phyloP scores from a whole-genome alignment of 768 basidiomycete genomes.

The Saitozyma podzolica region DNA sequence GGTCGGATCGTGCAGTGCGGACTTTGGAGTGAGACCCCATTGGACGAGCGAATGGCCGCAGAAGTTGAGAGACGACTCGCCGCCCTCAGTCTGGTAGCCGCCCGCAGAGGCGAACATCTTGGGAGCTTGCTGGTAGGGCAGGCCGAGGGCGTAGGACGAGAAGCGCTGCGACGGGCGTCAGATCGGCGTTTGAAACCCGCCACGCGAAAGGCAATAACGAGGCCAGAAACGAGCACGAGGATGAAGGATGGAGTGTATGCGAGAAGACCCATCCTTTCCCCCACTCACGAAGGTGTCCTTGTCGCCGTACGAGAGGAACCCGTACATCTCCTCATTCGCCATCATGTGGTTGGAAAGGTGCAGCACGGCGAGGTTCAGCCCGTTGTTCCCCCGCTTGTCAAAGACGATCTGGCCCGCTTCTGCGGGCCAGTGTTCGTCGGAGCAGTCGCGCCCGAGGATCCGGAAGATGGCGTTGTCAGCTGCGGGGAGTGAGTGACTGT shows the following conservation, averaged over 20 bases:
- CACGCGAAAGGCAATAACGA: neutral
- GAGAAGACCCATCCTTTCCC: too few species aligned
- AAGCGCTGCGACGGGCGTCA: conserved; percentile 34
- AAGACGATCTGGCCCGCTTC: conserved; percentile 54
- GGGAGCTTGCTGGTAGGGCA: conserved; percentile 50
- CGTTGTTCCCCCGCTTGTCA: conserved; percentile 54
- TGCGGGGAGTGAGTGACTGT: conserved; percentile 2
- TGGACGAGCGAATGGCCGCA: conserved; percentile 52
- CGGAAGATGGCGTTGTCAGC: conserved; percentile 57
- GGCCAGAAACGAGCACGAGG: neutral
- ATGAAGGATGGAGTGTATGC: neutral
- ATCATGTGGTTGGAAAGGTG: conserved; percentile 54
- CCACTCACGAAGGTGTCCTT: conserved; percentile 53
- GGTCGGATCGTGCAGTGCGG: conserved; percentile 21
- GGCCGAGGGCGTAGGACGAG: conserved; percentile 53
- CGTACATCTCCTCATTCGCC: conserved; percentile 39
- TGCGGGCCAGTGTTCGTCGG: conserved; percentile 53
- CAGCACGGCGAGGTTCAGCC: conserved; percentile 55
- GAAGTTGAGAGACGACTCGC: conserved; percentile 42
- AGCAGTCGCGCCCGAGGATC: conserved; percentile 50
- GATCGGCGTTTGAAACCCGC: neutral
- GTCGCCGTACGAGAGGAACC: conserved; percentile 49
- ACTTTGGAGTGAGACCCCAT: conserved; percentile 46
- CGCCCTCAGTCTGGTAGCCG: conserved; percentile 44
- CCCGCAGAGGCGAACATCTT: conserved; percentile 44